Evolutionary conservation across 257 asterid species (phyloP).

Genomic region (Ehretia macrophylla): DNA sequence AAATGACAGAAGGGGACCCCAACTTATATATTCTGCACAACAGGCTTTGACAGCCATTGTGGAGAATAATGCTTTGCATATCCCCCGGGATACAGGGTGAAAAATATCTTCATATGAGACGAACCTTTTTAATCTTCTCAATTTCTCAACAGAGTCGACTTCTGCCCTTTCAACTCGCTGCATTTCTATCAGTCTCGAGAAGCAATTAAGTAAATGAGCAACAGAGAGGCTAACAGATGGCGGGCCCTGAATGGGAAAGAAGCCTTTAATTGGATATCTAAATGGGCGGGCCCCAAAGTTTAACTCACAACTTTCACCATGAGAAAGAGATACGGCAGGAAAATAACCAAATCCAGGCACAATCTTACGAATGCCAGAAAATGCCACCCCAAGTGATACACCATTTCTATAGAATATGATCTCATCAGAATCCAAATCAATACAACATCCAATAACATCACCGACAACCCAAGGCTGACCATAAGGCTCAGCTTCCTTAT

Average conservation of each 20-base stretch:
- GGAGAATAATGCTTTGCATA: constrained; percentile 62
- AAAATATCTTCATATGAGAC: constrained; percentile 65
- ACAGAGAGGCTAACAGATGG: constrained; percentile 44
- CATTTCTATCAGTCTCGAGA: constrained; percentile 66
- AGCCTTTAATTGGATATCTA: constrained; percentile 71
- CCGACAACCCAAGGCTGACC: constrained; percentile 98
- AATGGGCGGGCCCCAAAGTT: constrained; percentile 88
- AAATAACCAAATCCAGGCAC: constrained; percentile 96
- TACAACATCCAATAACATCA: constrained; percentile 93
- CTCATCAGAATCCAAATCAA: constrained; percentile 75
- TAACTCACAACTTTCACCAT: constrained; percentile 91
- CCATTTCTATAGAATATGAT: constrained; percentile 81
- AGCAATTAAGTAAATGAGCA: constrained; percentile 57
- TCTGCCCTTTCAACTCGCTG: constrained; percentile 54
- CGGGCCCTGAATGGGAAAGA: constrained; percentile 74
- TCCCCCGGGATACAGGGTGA: constrained; percentile 65
- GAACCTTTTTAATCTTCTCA: constrained; percentile 73
- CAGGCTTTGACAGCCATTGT: constrained; percentile 40
- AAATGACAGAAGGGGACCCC: constrained; percentile 76
- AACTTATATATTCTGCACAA: constrained; percentile 55
- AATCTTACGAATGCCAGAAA: constrained; percentile 79
- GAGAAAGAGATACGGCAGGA: constrained; percentile 94
- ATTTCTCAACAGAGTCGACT: constrained; percentile 60
- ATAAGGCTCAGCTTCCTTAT: constrained; percentile 64
- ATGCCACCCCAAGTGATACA: constrained; percentile 85